phyloP scores from a whole-genome alignment of 2,329 filamentous ascomycete genomes.

The Phialocephala sp. region DNA sequence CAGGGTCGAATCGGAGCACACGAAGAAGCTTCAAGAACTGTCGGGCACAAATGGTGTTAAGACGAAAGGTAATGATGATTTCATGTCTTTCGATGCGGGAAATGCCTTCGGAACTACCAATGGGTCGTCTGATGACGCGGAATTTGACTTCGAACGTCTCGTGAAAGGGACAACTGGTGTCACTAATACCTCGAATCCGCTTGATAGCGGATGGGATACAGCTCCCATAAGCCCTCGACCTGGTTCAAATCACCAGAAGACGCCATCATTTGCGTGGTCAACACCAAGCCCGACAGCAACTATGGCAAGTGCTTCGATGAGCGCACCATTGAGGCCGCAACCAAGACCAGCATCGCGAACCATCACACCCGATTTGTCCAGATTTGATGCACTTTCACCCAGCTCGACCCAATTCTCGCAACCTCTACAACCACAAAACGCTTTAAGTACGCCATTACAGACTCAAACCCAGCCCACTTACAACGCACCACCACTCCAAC shows the following conservation, averaged over 20 bases:
- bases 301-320: constrained; percentile 28
- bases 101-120: constrained; percentile 59
- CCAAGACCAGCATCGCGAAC: constrained; percentile 53
- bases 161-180: constrained; percentile 72
- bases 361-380: constrained; percentile 62
- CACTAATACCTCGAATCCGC: constrained; percentile 45
- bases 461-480: constrained; percentile 30
- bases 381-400: constrained; percentile 61
- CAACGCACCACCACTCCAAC: constrained; percentile 30
- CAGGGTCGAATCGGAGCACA: constrained; percentile 87
- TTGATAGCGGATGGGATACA: constrained; percentile 59
- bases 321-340: constrained; percentile 44
- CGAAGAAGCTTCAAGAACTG: constrained; percentile 85
- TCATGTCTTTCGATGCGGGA: constrained; percentile 73
- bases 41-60: constrained; percentile 61
- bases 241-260: constrained; percentile 39
- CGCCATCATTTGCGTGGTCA: constrained; percentile 68
- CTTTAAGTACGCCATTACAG: constrained; percentile 36
- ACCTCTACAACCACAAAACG: constrained; percentile 55
- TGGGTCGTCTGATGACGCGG: constrained; percentile 66
- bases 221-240: constrained; percentile 45
- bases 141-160: constrained; percentile 85
- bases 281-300: constrained; percentile 55
- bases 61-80: constrained; percentile 64
- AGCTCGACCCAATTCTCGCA: constrained; percentile 68